Conservation (phyloP, 2,329 filamentous ascomycete species). For the Tolypocladium ovalisporum region DNA sequence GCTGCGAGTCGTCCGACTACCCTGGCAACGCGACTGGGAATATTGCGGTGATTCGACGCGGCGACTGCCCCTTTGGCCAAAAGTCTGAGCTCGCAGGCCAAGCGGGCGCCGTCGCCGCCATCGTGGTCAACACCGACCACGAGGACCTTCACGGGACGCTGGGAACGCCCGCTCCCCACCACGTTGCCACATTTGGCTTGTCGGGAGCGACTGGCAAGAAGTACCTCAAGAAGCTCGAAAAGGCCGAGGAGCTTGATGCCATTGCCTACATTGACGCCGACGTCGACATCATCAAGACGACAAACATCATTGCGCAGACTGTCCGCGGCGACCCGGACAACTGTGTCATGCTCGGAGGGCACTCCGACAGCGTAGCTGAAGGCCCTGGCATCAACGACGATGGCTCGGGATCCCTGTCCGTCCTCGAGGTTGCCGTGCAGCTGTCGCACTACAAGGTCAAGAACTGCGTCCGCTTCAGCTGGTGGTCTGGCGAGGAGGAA, state of each 20-base stretch:
- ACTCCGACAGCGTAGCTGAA: slow-evolving; percentile 51
- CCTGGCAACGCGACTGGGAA: slow-evolving; percentile 45
- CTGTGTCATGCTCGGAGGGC: slow-evolving; percentile 54
- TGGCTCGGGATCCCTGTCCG: slow-evolving; percentile 53
- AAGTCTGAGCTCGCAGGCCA: slow-evolving; percentile 59
- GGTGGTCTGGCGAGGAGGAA: slow-evolving; percentile 59
- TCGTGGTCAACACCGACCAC: slow-evolving; percentile 64
- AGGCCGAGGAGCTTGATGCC: slow-evolving; percentile 36
- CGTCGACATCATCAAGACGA: slow-evolving; percentile 41
- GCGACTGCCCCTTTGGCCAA: slow-evolving; percentile 57
- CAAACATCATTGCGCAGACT: slow-evolving; percentile 55
- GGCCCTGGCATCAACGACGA: slow-evolving; percentile 72
- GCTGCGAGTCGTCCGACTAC: slow-evolving; percentile 55
- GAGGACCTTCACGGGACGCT: slow-evolving; percentile 58
- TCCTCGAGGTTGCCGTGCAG: slow-evolving; percentile 52
- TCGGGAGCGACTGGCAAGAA: slow-evolving; percentile 46
- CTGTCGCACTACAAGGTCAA: slow-evolving; percentile 46
- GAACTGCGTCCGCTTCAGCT: slow-evolving; percentile 57
- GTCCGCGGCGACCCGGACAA: slow-evolving; percentile 47
- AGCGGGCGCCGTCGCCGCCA: slow-evolving; percentile 58
- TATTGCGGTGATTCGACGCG: slow-evolving; percentile 62
- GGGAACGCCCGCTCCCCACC: slow-evolving; percentile 44
- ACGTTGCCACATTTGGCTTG: slow-evolving; percentile 60
- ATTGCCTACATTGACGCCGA: slow-evolving; percentile 50
- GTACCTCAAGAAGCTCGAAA: slow-evolving; percentile 41